These are phyloP conservation scores for Solanum bukasovii DNA, from an alignment of 257 asterid genomes.

Conservation along the genomic window DNA sequence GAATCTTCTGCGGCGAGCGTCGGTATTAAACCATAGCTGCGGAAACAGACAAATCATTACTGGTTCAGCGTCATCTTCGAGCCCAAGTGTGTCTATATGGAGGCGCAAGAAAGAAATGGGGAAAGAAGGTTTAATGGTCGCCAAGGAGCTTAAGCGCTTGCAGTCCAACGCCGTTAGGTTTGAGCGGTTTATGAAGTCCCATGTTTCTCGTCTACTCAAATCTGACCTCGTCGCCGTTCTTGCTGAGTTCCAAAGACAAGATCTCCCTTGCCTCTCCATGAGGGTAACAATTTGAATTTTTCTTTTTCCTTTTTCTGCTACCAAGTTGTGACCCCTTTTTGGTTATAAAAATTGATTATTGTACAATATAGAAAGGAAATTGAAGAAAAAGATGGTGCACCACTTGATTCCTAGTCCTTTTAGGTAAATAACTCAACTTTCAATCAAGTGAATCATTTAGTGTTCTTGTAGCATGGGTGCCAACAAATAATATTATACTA, in stretches of 20 bases:
- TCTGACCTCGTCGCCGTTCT: slow-evolving; percentile 87
- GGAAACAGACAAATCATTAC: slow-evolving; percentile 13
- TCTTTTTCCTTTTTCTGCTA: not conserved
- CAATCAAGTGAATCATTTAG: not conserved
- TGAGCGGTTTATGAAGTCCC: slow-evolving; percentile 61
- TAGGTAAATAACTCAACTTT: not conserved
- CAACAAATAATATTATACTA: not conserved
- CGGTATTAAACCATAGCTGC: not conserved
- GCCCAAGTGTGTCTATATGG: slow-evolving; percentile 76
- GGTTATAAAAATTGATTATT: not conserved
- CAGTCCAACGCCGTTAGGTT: slow-evolving; percentile 50
- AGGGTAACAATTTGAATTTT: slow-evolving; percentile 26
- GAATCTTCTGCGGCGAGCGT: slow-evolving; percentile 17
- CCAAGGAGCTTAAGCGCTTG: slow-evolving; percentile 83
- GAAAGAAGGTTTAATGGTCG: slow-evolving; percentile 81
- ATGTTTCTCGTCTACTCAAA: slow-evolving; percentile 80
- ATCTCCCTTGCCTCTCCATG: slow-evolving; percentile 63
- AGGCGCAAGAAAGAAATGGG: slow-evolving; percentile 96
- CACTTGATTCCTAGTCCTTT: not conserved
- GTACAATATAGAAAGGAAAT: not conserved
- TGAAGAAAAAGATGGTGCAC: not conserved
- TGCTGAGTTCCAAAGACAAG: slow-evolving; percentile 86
- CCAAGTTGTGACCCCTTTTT: not conserved
- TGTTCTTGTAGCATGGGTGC: not conserved
- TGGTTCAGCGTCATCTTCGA: slow-evolving; percentile 28